Evolutionary conservation across 2,329 filamentous ascomycete species (phyloP).

Genomic region (Cercospora zeae-maydis): DNA sequence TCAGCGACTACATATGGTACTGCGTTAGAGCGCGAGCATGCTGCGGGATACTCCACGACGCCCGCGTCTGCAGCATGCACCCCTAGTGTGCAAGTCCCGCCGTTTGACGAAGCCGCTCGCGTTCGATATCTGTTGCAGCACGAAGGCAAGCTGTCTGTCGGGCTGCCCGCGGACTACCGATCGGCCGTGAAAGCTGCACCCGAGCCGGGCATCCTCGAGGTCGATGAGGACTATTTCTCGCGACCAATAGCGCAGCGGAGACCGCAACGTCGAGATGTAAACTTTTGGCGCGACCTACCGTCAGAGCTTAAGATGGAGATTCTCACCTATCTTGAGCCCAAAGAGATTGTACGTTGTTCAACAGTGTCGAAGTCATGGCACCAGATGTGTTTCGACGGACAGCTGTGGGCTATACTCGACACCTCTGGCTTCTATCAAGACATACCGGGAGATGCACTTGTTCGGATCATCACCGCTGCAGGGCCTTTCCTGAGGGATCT

Average conservation of each 20-base stretch:
- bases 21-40: constrained; percentile 55
- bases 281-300: constrained; percentile 79
- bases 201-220: constrained; percentile 34
- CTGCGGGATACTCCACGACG: constrained; percentile 55
- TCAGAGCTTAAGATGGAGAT: constrained; percentile 77
- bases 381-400: constrained; percentile 85
- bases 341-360: constrained; percentile 75
- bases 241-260: constrained; percentile 29
- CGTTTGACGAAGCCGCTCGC: constrained; percentile 54
- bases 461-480: constrained; percentile 78
- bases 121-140: constrained; percentile 51
- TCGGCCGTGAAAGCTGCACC: constrained; percentile 41
- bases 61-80: constrained; percentile 52
- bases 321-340: constrained; percentile 70
- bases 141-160: constrained; percentile 53
- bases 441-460: constrained; percentile 77
- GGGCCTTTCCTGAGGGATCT: constrained; percentile 88
- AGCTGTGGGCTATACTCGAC: constrained; percentile 84
- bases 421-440: constrained; percentile 74
- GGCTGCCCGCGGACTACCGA: constrained; percentile 62
- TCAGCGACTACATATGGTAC: constrained; percentile 50
- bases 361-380: constrained; percentile 75
- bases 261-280: constrained; percentile 45
- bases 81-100: constrained; percentile 45
- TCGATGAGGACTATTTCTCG: constrained; percentile 49